Evolutionary conservation across 1,284 basidiomycete genomes (phyloP).

Genomic region (Chalciporus sp.): DNA sequence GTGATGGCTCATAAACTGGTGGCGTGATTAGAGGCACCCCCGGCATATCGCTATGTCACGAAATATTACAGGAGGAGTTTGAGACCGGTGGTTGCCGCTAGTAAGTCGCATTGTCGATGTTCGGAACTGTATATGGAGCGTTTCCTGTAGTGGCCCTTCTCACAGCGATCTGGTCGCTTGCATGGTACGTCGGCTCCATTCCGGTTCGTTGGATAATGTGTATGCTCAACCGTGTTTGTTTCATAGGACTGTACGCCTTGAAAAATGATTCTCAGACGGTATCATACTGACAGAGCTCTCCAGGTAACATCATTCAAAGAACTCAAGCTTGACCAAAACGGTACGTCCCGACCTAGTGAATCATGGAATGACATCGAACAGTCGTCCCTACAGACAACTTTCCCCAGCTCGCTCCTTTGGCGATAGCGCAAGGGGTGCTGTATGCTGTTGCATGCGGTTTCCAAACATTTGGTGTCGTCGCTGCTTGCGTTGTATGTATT

Average conservation of each 20-base stretch:
- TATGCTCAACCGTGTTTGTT: neutral
- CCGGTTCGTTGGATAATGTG: neutral
- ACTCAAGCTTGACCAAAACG: constrained; percentile 46
- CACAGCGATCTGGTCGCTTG: constrained; percentile 58
- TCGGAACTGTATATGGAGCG: neutral
- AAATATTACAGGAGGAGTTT: constrained; percentile 56
- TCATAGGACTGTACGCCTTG: constrained; percentile 52
- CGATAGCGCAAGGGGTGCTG: constrained; percentile 61
- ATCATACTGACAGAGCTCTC: neutral
- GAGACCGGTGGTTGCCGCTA: constrained; percentile 55
- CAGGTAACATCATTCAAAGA: constrained; percentile 65
- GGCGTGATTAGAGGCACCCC: constrained; percentile 47
- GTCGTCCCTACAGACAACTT: constrained; percentile 41
- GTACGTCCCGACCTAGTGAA: constrained; percentile 40
- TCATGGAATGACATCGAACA: neutral
- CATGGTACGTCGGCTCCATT: constrained; percentile 49
- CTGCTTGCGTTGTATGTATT: constrained; percentile 54
- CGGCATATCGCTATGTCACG: constrained; percentile 60
- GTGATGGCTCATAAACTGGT: neutral
- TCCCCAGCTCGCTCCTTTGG: constrained; percentile 55
- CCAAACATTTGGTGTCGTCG: constrained; percentile 59
- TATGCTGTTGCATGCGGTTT: constrained; percentile 55
- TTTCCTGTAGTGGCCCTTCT: constrained; percentile 44
- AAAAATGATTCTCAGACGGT: neutral
- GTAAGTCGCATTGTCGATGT: constrained; percentile 44